These are phyloP conservation scores for Mycena rebaudengoi DNA, from an alignment of 768 basidiomycete species.

Conservation along the genomic window DNA sequence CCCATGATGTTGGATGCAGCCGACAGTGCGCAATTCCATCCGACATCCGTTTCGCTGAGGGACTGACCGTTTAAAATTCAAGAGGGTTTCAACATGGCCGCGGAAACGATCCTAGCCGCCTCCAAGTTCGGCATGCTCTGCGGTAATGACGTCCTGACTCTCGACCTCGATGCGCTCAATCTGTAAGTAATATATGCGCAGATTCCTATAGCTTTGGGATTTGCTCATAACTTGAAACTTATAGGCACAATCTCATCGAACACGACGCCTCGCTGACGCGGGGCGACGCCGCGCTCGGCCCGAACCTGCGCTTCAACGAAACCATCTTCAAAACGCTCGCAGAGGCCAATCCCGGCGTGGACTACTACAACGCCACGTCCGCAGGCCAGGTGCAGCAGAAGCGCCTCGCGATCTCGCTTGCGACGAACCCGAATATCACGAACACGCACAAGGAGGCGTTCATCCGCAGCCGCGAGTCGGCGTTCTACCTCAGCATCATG, in stretches of 20 bases:
- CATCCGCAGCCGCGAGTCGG: slow-evolving; percentile 14
- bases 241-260: slow-evolving; percentile 19
- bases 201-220: not conserved
- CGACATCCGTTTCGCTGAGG: too few relatives aligned
- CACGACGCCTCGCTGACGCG: slow-evolving; percentile 25
- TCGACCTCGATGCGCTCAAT: not conserved
- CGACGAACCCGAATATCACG: slow-evolving; percentile 14
- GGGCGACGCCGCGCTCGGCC: slow-evolving; percentile 8
- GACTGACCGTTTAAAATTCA: too few relatives aligned
- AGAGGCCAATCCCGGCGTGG: slow-evolving; percentile 24
- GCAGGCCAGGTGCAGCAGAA: slow-evolving; percentile 16
- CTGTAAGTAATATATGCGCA: too few relatives aligned
- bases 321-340: slow-evolving; percentile 13
- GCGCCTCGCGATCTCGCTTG: slow-evolving; percentile 12
- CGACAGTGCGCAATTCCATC: too few relatives aligned
- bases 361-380: slow-evolving; percentile 24
- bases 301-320: slow-evolving; percentile 28
- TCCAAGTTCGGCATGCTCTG: slow-evolving; percentile 9
- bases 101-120: not conserved
- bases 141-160: not conserved
- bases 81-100: slow-evolving; percentile 14
- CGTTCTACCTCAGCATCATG: slow-evolving; percentile 19
- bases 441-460: slow-evolving; percentile 22
- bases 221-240: not conserved
- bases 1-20: too few relatives aligned